Percentiles rank a stretch among this genome's conserved stretches.
phyloP scores from a whole-genome alignment of 2,329 filamentous ascomycete genomes.

The Trichoderma semiorbis region DNA sequence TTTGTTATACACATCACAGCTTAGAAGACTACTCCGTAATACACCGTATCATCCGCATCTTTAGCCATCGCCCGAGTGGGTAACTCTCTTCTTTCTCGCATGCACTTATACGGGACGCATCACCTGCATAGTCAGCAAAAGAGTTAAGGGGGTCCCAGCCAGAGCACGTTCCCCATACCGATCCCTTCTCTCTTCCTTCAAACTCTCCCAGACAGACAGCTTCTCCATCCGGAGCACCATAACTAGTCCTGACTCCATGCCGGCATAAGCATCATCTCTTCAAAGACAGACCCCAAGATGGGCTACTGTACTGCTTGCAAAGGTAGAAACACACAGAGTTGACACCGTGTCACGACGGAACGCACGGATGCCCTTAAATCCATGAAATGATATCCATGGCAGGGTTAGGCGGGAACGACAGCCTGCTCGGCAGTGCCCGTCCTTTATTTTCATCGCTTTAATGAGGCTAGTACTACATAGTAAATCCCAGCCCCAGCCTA shows the following conservation, averaged over 20 bases:
- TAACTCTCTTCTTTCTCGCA: not conserved
- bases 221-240: not conserved
- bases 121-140: slow-evolving; percentile 3
- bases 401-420: slow-evolving; percentile 1
- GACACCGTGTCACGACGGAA: not conserved
- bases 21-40: not conserved
- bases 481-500: not conserved
- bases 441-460: not conserved
- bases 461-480: not conserved
- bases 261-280: not conserved
- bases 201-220: not conserved
- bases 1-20: not conserved
- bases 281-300: not conserved
- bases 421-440: slow-evolving; percentile 11
- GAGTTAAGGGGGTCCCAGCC: slow-evolving; percentile 1
- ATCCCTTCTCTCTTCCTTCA: not conserved
- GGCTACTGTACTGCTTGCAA: not conserved
- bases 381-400: not conserved
- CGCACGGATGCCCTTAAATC: not conserved
- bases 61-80: not conserved
- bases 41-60: not conserved
- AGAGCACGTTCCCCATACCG: slow-evolving; percentile 9
- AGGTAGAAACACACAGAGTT: not conserved
- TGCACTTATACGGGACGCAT: not conserved
- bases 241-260: not conserved